These are phyloP conservation scores for Taxillus chinensis DNA, from an alignment of 164 flowering plant genomes.

Conservation along the genomic window DNA sequence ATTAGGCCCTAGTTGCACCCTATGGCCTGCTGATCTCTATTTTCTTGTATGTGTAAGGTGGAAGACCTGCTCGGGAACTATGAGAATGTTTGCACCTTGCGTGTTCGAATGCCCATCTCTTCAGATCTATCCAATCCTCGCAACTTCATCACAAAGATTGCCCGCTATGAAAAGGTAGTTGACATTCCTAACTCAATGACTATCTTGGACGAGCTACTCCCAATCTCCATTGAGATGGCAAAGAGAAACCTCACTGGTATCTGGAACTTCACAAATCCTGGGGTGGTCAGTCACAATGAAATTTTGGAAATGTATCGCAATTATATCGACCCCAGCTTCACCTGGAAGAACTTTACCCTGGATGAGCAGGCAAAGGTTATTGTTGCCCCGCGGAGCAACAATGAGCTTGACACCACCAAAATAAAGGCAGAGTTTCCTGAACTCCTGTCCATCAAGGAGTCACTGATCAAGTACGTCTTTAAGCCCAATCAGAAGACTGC, in stretches of 20 bases:
- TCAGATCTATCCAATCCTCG: constrained; percentile 53
- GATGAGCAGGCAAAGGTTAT: constrained; percentile 69
- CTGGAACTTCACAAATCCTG: constrained; percentile 63
- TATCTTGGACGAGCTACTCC: constrained; percentile 56
- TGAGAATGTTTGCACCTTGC: constrained; percentile 58
- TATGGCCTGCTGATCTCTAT: not conserved
- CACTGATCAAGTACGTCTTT: constrained; percentile 45
- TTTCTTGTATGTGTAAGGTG: constrained; percentile 19
- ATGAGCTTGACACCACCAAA: constrained; percentile 51
- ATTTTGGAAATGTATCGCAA: constrained; percentile 53
- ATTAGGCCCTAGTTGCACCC: not conserved
- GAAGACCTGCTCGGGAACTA: constrained; percentile 51
- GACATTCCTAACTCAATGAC: constrained; percentile 70
- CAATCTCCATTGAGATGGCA: constrained; percentile 57
- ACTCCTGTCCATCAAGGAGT: constrained; percentile 45
- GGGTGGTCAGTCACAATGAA: constrained; percentile 63
- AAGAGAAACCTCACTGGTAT: constrained; percentile 59
- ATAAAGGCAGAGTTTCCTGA: constrained; percentile 48
- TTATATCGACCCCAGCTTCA: constrained; percentile 44
- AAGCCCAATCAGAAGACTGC: constrained; percentile 45
- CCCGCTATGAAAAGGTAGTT: constrained; percentile 56
- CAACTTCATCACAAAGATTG: constrained; percentile 56
- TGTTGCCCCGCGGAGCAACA: constrained; percentile 59
- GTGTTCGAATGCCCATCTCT: constrained; percentile 63
- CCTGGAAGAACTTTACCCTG: constrained; percentile 57